phyloP scores from a whole-genome alignment of 768 basidiomycete species.

The Naematelia aurantialba region DNA sequence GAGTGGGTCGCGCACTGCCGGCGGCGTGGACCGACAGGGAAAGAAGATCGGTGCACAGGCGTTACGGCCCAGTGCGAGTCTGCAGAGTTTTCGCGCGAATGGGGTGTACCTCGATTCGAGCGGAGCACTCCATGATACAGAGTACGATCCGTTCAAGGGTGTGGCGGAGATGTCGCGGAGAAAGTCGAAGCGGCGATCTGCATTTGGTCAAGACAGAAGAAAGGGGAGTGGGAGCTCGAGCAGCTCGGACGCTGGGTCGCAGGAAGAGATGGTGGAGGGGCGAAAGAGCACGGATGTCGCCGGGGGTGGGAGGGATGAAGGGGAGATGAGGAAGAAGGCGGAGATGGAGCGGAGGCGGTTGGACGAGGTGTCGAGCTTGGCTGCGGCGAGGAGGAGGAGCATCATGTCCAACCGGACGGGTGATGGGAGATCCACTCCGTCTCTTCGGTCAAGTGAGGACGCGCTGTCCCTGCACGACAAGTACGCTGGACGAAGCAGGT shows the following conservation, averaged over 20 bases:
- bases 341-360: conserved; percentile 34
- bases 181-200: conserved; percentile 35
- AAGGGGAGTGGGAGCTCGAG: conserved; percentile 23
- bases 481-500: conserved; percentile 19
- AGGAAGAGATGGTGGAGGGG: background rate
- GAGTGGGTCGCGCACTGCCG: conserved; percentile 11
- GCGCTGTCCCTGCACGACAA: conserved; percentile 8
- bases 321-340: conserved; percentile 31
- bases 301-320: conserved; percentile 30
- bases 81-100: conserved; percentile 11
- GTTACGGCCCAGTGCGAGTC: background rate
- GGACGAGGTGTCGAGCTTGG: conserved; percentile 34
- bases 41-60: background rate
- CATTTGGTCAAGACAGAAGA: conserved; percentile 42
- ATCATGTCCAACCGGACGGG: conserved; percentile 30
- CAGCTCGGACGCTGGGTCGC: background rate
- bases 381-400: conserved; percentile 33
- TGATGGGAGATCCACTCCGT: conserved; percentile 34
- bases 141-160: conserved; percentile 48
- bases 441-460: conserved; percentile 30
- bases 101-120: conserved; percentile 45
- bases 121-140: conserved; percentile 47
- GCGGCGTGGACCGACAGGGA: conserved; percentile 10
- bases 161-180: conserved; percentile 40
- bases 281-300: background rate